These are phyloP conservation scores for Trametes coccinea DNA, from an alignment of 768 basidiomycete species.

Conservation along the genomic window DNA sequence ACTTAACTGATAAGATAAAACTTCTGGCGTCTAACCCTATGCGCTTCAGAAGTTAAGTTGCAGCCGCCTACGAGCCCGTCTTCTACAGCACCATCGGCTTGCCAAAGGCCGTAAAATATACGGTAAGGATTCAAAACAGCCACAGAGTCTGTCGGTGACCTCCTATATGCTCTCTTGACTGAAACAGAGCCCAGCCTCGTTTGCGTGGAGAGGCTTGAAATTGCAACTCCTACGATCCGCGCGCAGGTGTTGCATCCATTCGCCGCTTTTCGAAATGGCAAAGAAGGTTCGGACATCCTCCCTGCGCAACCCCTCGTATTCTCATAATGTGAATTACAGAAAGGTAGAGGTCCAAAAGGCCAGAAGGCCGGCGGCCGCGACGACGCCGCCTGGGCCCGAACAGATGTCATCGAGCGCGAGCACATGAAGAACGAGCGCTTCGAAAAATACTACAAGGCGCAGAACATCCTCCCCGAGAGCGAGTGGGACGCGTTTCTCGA, in stretches of 20 bases:
- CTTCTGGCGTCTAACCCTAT: too few species aligned
- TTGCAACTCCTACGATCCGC: too few species aligned
- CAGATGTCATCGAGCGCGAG: conserved; percentile 53
- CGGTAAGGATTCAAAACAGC: too few species aligned
- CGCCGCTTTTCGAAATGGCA: background rate
- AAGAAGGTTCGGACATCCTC: background rate
- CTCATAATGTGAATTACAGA: background rate
- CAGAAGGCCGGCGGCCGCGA: conserved; percentile 6
- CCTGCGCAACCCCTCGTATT: background rate
- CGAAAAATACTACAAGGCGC: conserved; percentile 68
- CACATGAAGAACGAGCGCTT: conserved; percentile 76
- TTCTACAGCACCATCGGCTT: too few species aligned
- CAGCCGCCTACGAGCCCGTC: too few species aligned
- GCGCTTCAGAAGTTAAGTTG: too few species aligned
- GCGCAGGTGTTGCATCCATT: too few species aligned
- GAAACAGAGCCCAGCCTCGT: background rate
- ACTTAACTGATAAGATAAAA: too few species aligned
- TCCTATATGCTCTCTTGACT: too few species aligned
- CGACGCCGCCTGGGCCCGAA: conserved; percentile 31
- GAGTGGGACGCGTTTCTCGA: conserved; percentile 81
- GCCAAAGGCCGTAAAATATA: too few species aligned
- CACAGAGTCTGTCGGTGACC: too few species aligned
- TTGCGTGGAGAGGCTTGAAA: background rate
- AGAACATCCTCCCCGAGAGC: conserved; percentile 70
- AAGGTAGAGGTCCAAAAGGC: conserved; percentile 13